phyloP scores from a whole-genome alignment of 1,139 yeast genomes.

The Zhuliangozyma blackwelliae region DNA sequence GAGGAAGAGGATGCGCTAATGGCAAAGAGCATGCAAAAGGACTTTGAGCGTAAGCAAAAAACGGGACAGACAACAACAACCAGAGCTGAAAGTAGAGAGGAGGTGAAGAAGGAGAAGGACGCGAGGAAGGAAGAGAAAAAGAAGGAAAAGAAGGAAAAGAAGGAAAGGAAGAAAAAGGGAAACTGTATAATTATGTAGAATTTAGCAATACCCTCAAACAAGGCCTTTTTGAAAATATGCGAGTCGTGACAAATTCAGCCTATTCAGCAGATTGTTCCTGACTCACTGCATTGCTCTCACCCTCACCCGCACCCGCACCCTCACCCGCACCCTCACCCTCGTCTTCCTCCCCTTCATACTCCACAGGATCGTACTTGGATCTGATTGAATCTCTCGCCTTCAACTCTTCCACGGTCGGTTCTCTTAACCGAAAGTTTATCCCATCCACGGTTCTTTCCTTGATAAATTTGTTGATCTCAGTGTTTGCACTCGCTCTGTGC shows the following conservation, averaged over 20 bases:
- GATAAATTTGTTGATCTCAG: slow-evolving; percentile 48
- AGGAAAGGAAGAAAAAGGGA: slow-evolving; percentile 14
- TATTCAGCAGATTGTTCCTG: slow-evolving; percentile 1
- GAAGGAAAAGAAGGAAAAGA: slow-evolving; percentile 10
- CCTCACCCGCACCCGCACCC: slow-evolving; percentile 16
- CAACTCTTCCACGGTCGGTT: slow-evolving; percentile 68
- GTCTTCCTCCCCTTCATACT: slow-evolving; percentile 52
- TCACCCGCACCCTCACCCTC: slow-evolving; percentile 9
- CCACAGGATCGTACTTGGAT: slow-evolving; percentile 74
- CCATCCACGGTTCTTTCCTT: slow-evolving; percentile 50
- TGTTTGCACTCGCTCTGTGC: slow-evolving; percentile 55
- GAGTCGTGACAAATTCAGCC: neutral
- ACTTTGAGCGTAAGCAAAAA: slow-evolving; percentile 12
- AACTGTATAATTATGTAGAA: slow-evolving; percentile 17
- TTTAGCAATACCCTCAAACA: neutral
- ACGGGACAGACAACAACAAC: neutral
- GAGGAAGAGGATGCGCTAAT: slow-evolving; percentile 55
- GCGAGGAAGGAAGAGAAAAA: slow-evolving; percentile 11
- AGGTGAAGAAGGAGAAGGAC: slow-evolving; percentile 6
- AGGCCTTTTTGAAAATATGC: no score
- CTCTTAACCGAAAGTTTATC: slow-evolving; percentile 61
- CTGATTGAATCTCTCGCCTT: slow-evolving; percentile 63
- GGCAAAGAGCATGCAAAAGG: slow-evolving; percentile 46
- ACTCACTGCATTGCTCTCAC: slow-evolving; percentile 7
- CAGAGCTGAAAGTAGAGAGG: slow-evolving; percentile 1